Conservation (phyloP, 306 rosid species). For the Purshia tridentata region DNA sequence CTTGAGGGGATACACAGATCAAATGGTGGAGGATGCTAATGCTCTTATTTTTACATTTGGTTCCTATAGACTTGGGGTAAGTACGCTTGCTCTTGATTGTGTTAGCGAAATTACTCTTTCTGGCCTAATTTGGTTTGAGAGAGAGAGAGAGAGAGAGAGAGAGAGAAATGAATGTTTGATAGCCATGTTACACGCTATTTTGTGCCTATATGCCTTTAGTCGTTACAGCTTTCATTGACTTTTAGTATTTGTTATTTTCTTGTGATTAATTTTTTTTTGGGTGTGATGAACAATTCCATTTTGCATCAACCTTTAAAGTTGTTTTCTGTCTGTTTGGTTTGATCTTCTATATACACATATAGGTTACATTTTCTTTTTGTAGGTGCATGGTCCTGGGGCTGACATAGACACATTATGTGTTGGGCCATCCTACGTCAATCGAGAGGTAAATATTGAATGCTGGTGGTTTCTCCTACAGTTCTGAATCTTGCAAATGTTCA, state of each 20-base stretch:
- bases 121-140: background rate
- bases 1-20: constrained; percentile 84
- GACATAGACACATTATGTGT: constrained; percentile 84
- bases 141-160: background rate
- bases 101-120: background rate
- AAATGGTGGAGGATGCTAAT: constrained; percentile 89
- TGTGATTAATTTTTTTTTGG: too few species aligned
- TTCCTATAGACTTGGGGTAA: constrained; percentile 83
- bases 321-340: background rate
- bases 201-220: background rate
- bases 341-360: constrained; percentile 7
- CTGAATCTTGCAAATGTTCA: constrained; percentile 2
- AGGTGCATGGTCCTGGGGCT: constrained; percentile 93
- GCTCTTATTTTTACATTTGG: constrained; percentile 87
- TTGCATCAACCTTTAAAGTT: too few species aligned
- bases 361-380: constrained; percentile 2
- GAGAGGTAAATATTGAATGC: constrained; percentile 50
- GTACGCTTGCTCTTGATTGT: constrained; percentile 24
- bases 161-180: too few species aligned
- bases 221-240: background rate
- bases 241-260: background rate
- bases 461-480: background rate
- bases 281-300: too few species aligned
- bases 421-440: constrained; percentile 80
- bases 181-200: background rate